Evolutionary conservation across 371 early-diverging fungal genomes (phyloP), one percentile per base, ranked within the genome.

Genomic region (Apophysomyces variabilis): DNA sequence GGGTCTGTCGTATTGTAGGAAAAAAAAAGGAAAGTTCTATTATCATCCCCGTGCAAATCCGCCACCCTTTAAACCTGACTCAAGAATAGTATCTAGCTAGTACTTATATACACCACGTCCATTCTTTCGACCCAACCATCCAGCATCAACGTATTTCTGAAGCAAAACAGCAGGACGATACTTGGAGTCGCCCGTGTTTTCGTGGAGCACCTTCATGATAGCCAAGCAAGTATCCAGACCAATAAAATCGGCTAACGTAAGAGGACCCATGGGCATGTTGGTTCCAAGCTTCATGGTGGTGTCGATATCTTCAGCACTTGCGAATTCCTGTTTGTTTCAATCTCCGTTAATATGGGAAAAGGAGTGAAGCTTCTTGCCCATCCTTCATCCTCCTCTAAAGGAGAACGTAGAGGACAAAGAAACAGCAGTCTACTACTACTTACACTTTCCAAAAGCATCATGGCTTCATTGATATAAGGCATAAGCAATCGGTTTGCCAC

Each of bases 391-490:
- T 26, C 3, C 1, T 26, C 32, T 26, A 26, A 26, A 26, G 32
- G 32, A 26, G 32, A 26, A 3, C 3, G 32, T 26, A 26, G 32
- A 26, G 32, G 32, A 26, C 32, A 26, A 26, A 26, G 32, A 26
- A 26, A 26, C 32, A 16, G 4, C 26, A 9, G 13, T 18, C n/a
- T n/a, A 7, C 6, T 14, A 7, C 4, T 14, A 72, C 80, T 75
- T 82, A 91, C 95, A 67, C 91, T 92, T 76, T 96, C 94, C 43
- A 96, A 80, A 12, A 94, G 90, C 71, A 92, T 92, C 12, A 93
- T 66, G 11, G 99, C 98, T 80, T 99, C 99, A 82, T 99, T 99
- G 71, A 99, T 99, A 80, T 97, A 99, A 21, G 99, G 99, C 97
- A 99, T 99, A 79, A 98, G 83, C 64, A 99, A 70, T 21, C 99